phyloP scores from a whole-genome alignment of 1,284 basidiomycete genomes.

The Cutaneotrichosporon curvatum region DNA sequence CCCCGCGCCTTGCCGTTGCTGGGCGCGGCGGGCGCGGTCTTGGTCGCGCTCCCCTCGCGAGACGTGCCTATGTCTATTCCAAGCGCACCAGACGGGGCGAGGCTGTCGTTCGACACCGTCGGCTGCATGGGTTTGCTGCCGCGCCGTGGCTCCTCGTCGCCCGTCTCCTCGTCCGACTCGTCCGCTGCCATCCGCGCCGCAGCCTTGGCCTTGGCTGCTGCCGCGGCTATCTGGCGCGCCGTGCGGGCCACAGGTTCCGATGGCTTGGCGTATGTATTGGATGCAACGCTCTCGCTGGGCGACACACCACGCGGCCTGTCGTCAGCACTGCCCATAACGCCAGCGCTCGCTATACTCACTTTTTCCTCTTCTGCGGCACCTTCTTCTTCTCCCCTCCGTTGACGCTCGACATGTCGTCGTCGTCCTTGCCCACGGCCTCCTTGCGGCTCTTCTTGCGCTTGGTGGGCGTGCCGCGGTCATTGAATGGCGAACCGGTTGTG shows the following conservation, averaged over 20 bases:
- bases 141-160: slow-evolving; percentile 13
- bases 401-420: slow-evolving; percentile 39
- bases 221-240: slow-evolving; percentile 41
- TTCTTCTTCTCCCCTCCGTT: slow-evolving; percentile 32
- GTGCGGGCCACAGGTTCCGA: slow-evolving; percentile 30
- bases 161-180: slow-evolving; percentile 33
- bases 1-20: slow-evolving; percentile 4
- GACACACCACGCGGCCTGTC: slow-evolving; percentile 32
- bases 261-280: slow-evolving; percentile 29
- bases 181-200: slow-evolving; percentile 21
- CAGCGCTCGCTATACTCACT: slow-evolving; percentile 21
- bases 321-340: too few relatives aligned
- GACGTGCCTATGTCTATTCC: slow-evolving; percentile 16
- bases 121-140: slow-evolving; percentile 23
- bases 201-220: slow-evolving; percentile 32
- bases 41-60: slow-evolving; percentile 13
- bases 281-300: slow-evolving; percentile 39
- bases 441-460: slow-evolving; percentile 38
- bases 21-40: slow-evolving; percentile 5
- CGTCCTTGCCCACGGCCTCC: slow-evolving; percentile 20
- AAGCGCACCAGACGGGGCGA: slow-evolving; percentile 12
- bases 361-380: slow-evolving; percentile 31
- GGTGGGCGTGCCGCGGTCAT: slow-evolving; percentile 28
- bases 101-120: slow-evolving; percentile 24
- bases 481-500: slow-evolving; percentile 38